Base-by-base conservation (phyloP, 129 eudicot genomes). In the Tanacetum coccineum region DNA sequence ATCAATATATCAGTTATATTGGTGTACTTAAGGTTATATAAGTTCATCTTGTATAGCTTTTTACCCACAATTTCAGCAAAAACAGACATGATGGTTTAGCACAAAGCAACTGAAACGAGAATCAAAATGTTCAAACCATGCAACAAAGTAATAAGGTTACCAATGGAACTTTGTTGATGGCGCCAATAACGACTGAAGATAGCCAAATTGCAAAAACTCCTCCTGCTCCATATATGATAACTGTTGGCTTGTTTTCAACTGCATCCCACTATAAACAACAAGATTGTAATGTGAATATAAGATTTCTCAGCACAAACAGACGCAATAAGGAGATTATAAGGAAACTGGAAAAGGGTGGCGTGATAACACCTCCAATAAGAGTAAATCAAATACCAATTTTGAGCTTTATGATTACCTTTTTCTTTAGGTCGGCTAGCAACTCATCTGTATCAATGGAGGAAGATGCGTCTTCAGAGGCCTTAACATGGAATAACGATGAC, bases 201-300 rank as follows among this genome's bases (percentile, higher is more conserved):
- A 93, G 71, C 99, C 99, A 93, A 69, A 93, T 59, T 15, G 83
- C 90, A 30, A 86, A 81, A 47, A 82, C 57, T 44, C 86, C 96
- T 56, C 99, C 99, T 79, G 90, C 90, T 74, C 99, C 99, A 73
- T 86, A 93, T 53, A 86, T 55, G 68, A 86, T 67, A 18, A 93
- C 96, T 5, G 87, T 86, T n/a, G 95, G 79, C 79, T 93, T 93
- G 92, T 93, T 82, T 72, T 93, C 99, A 84, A 93, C 85, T 42
- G 87, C 87, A 77, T 93, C 96, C 99, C 99, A 93, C 99, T 93
- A 51, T 50, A 58, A 60, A 70, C 52, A 59, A 55, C 62, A 53
- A 72, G 40, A 36, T 36, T 36, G 40, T 36, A 36, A 36, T 9
- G 1, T 6, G 40, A 57, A 62, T 14, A 21, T 45, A 66, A 18